Evolutionary conservation across 176 grass and related monocot genomes (phyloP).

Genomic region (Saccharum officinarum): DNA sequence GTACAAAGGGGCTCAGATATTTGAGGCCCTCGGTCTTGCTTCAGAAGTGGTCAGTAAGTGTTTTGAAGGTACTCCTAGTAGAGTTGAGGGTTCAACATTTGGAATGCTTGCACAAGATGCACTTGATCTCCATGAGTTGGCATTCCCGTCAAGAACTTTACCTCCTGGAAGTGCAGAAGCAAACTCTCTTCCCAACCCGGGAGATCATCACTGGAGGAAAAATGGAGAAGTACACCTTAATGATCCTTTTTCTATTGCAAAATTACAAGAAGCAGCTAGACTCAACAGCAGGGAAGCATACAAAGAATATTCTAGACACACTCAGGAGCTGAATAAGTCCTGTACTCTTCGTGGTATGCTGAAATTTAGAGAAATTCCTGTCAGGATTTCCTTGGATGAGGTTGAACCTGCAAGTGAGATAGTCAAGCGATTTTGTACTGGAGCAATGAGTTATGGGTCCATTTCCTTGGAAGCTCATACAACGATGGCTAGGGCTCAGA

Average conservation of each 20-base stretch:
- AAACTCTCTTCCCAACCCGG: slow-evolving; percentile 51
- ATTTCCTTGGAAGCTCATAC: slow-evolving; percentile 68
- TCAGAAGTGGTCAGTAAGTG: slow-evolving; percentile 61
- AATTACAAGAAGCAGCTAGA: slow-evolving; percentile 65
- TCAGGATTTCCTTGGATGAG: slow-evolving; percentile 47
- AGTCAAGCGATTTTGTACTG: slow-evolving; percentile 72
- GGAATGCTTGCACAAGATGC: slow-evolving; percentile 61
- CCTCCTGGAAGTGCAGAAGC: slow-evolving; percentile 62
- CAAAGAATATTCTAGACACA: slow-evolving; percentile 60
- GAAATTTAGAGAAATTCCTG: slow-evolving; percentile 44
- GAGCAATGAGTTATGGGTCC: slow-evolving; percentile 80
- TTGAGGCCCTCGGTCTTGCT: slow-evolving; percentile 70
- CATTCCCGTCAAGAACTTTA: slow-evolving; percentile 46
- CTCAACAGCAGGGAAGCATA: slow-evolving; percentile 55
- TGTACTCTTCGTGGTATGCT: slow-evolving; percentile 66
- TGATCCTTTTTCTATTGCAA: slow-evolving; percentile 58
- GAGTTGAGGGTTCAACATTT: slow-evolving; percentile 58
- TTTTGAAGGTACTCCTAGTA: slow-evolving; percentile 67
- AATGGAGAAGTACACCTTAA: slow-evolving; percentile 70
- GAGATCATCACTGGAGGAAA: slow-evolving; percentile 60
- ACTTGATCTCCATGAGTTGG: slow-evolving; percentile 51
- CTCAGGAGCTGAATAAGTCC: slow-evolving; percentile 48
- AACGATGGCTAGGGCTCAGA: slow-evolving; percentile 56
- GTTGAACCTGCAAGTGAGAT: slow-evolving; percentile 67
- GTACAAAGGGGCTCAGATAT: slow-evolving; percentile 81